Evolutionary conservation across 495 filamentous ascomycete species (phyloP).

Genomic region (Daldinia childiae): DNA sequence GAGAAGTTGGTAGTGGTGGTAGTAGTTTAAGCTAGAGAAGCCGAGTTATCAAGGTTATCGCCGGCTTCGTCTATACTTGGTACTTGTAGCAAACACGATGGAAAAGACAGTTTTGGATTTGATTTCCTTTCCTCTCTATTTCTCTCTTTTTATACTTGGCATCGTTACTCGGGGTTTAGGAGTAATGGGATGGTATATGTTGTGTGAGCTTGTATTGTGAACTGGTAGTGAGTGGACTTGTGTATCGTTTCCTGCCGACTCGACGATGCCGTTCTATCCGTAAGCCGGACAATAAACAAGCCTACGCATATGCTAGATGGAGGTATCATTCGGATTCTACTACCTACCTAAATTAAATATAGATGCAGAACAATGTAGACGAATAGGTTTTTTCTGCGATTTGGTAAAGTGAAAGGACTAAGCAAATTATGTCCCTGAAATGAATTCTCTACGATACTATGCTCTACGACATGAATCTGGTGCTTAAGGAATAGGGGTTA

Average conservation of each 20-base stretch:
- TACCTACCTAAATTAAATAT: neutral
- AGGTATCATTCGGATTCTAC: neutral
- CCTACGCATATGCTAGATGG: neutral
- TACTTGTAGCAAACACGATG: slow-evolving; percentile 15
- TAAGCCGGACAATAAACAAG: neutral
- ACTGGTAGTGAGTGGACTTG: neutral
- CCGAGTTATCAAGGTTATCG: neutral
- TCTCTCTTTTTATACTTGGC: neutral
- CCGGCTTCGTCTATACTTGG: neutral
- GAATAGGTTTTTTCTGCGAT: neutral
- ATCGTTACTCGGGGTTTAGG: slow-evolving; percentile 1
- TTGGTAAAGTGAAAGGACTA: neutral
- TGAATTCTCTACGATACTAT: neutral
- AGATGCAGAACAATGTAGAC: neutral
- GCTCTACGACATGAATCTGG: neutral
- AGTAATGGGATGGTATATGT: slow-evolving; percentile 5
- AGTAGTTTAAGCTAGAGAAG: neutral
- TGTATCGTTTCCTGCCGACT: neutral
- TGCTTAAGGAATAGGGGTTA: neutral
- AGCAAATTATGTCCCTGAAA: neutral
- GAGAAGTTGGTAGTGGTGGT: slow-evolving; percentile 7
- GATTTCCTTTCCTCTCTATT: neutral
- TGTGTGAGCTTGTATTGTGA: slow-evolving; percentile 8
- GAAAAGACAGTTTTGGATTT: slow-evolving; percentile 12
- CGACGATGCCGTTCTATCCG: neutral